Evolutionary conservation across 1,284 basidiomycete species (phyloP), one percentile per base, ranked within the genome.

Genomic region (Boletus calvinii): DNA sequence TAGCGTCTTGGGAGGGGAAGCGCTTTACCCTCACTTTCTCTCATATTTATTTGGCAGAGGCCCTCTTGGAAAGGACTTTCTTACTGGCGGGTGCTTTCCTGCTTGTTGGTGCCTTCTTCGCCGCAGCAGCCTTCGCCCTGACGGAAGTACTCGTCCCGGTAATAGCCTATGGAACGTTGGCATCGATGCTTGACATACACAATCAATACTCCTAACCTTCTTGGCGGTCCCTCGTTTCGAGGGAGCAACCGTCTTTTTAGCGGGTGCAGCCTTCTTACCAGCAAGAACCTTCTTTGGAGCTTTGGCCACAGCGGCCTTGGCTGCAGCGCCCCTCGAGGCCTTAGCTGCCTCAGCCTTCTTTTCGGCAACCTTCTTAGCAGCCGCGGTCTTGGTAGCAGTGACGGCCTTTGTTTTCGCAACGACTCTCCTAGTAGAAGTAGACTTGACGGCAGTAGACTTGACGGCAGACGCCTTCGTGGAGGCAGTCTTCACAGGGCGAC

Each of bases 141-240:
- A 64, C 36, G 9, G 73, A 50, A 35, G 67, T 53, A 15, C 60
- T 70, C 18, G 73, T 73, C 29, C 82, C 80, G 43, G 79, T 83
- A 18, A 74, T 69, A 48, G 74, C 70, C 82, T 84, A 37, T 15
- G 5, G 2, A 45, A 32, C 13, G 8, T 57, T 17, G 46, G 13
- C 26, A 22, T 17, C 31, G 13, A 53, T 31, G 13, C 18, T 29
- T 31, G 18, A 12, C 43, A 34, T 20, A 42, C 1, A 17, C 10
- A 22, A 31, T 3, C 2, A 34, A 34, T 41, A 18, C 32, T 12
- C 50, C 58, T 24, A 24, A 81, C 82, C 77, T 80, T 82, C 76
- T 84, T 84, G 2, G 76, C 78, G 10, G 72, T 36, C 46, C 72
- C 77, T 37, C 83, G 76, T 64, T 75, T 77, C 45, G 78, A 74